phyloP scores from a whole-genome alignment of 1,284 basidiomycete genomes.

The Sanghuangporus sanghuang region DNA sequence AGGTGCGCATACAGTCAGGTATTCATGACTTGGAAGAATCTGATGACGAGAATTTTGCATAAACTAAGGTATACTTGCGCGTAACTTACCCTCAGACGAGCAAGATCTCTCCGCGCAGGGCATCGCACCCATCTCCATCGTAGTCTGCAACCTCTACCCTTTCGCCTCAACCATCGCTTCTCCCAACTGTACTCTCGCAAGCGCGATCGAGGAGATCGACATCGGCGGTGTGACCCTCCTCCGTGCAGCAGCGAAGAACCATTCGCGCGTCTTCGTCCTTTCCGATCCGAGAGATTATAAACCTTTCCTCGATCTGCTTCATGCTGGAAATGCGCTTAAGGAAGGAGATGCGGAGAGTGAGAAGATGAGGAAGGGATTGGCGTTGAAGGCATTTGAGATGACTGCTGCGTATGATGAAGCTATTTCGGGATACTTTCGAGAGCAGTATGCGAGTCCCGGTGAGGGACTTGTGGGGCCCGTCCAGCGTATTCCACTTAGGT shows the following conservation, averaged over 20 bases:
- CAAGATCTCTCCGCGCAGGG: constrained; percentile 75
- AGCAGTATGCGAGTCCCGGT: constrained; percentile 87
- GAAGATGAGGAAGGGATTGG: constrained; percentile 71
- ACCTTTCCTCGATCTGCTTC: constrained; percentile 77
- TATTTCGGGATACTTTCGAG: constrained; percentile 95
- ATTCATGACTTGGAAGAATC: background rate
- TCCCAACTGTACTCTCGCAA: constrained; percentile 85
- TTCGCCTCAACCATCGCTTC: constrained; percentile 90
- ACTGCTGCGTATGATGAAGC: constrained; percentile 94
- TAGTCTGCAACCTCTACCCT: constrained; percentile 99
- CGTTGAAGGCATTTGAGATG: constrained; percentile 97
- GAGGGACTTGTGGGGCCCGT: constrained; percentile 64
- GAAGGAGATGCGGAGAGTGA: constrained; percentile 54
- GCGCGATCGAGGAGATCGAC: constrained; percentile 95
- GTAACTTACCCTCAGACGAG: constrained; percentile 83
- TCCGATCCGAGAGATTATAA: constrained; percentile 94
- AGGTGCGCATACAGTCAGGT: constrained; percentile 44
- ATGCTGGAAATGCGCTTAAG: constrained; percentile 46
- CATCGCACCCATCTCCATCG: constrained; percentile 89
- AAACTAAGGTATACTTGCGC: constrained; percentile 77
- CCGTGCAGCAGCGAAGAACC: constrained; percentile 98
- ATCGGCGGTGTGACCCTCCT: constrained; percentile 98
- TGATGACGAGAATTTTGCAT: background rate
- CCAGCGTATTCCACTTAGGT: constrained; percentile 85
- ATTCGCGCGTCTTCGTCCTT: constrained; percentile 87